These are phyloP conservation scores for Eruca vesicaria DNA, from an alignment of 441 rosid genomes.

Conservation along the genomic window DNA sequence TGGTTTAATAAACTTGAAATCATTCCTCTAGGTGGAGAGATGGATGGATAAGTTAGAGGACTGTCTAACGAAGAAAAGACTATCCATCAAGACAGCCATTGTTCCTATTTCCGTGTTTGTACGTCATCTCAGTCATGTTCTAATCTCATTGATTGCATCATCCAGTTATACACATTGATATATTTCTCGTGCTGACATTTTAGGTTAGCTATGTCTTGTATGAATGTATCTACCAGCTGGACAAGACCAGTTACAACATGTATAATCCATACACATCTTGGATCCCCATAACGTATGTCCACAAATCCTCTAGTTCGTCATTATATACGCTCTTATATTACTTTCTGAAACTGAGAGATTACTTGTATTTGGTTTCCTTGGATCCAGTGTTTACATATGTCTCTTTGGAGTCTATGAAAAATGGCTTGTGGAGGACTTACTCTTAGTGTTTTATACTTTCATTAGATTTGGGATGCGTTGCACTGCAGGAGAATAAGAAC, in stretches of 20 bases:
- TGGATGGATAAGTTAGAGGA: conserved; percentile 99
- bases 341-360: conserved; percentile 19
- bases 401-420: no score
- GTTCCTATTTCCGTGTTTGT: conserved; percentile 57
- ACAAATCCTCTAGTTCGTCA: conserved; percentile 11
- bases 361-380: conserved; percentile 31
- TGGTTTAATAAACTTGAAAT: neutral
- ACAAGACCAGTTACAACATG: conserved; percentile 87
- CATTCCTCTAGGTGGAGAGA: conserved; percentile 73
- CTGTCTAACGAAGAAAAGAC: conserved; percentile 66
- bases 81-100: conserved; percentile 61
- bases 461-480: no score
- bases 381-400: conserved; percentile 82
- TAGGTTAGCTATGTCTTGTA: conserved; percentile 97
- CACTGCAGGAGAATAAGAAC: no score
- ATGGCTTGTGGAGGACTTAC: no score
- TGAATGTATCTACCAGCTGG: conserved; percentile 87
- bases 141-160: neutral
- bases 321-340: neutral
- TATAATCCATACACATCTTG: conserved; percentile 98
- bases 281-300: conserved; percentile 92
- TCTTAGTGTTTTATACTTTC: no score
- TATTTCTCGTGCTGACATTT: conserved; percentile 15
- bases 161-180: neutral
- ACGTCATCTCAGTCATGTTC: conserved; percentile 50